Percentiles rank a stretch among this genome's conserved stretches.
phyloP scores from a whole-genome alignment of 768 basidiomycete genomes.

The Tephrocybe rancida region DNA sequence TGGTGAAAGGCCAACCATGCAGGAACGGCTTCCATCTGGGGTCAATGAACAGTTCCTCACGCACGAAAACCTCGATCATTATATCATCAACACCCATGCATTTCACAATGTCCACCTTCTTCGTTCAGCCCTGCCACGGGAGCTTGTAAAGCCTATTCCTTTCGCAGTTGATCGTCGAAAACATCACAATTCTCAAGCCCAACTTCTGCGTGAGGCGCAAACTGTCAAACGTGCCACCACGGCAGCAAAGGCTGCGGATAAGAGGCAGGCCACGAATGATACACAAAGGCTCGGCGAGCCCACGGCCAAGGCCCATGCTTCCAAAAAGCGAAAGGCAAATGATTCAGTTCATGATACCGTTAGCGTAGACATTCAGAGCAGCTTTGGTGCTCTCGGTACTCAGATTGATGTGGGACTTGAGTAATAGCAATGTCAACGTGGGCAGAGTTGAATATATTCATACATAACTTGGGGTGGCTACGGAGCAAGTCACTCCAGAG shows the following conservation, averaged over 20 bases:
- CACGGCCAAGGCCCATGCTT: too few species aligned
- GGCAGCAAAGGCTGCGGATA: not conserved
- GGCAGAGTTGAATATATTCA: too few species aligned
- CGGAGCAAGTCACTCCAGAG: too few species aligned
- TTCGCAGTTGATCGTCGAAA: conserved; percentile 14
- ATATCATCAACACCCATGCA: conserved; percentile 28
- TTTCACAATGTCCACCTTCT: conserved; percentile 32
- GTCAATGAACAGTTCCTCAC: conserved; percentile 13
- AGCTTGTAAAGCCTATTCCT: conserved; percentile 19
- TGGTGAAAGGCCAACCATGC: conserved; percentile 4
- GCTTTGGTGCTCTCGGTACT: too few species aligned
- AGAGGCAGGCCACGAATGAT: too few species aligned
- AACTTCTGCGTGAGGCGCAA: not conserved
- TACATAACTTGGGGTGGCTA: too few species aligned
- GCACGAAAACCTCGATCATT: conserved; percentile 19
- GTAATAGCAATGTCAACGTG: too few species aligned
- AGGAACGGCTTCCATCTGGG: conserved; percentile 21
- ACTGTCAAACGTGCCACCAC: not conserved
- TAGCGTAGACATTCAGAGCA: too few species aligned
- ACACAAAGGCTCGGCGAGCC: too few species aligned
- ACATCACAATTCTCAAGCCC: not conserved
- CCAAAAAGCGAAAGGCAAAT: too few species aligned
- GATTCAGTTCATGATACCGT: too few species aligned
- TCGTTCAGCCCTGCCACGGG: conserved; percentile 18
- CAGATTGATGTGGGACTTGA: too few species aligned